These are phyloP conservation scores for Candolleomyces aberdarensis DNA, from an alignment of 768 basidiomycete species.

Conservation along the genomic window DNA sequence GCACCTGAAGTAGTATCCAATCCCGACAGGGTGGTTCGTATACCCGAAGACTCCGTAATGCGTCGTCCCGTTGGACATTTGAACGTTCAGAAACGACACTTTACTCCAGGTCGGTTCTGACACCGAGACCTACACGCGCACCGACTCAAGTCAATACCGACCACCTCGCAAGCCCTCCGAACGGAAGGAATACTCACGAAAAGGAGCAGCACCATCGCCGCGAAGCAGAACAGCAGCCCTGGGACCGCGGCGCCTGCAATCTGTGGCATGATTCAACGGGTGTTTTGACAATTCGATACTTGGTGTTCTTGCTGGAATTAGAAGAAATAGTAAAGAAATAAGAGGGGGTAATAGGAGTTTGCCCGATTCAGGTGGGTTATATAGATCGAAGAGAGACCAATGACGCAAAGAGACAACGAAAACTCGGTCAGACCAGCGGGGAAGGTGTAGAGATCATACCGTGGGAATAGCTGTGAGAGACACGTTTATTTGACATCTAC, in stretches of 20 bases:
- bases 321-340: too few relatives aligned
- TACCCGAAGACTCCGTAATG: constrained; percentile 78
- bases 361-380: too few relatives aligned
- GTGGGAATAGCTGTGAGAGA: too few relatives aligned
- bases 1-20: constrained; percentile 63
- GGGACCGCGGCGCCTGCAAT: constrained; percentile 57
- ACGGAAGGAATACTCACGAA: constrained; percentile 46
- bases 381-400: too few relatives aligned
- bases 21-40: constrained; percentile 48
- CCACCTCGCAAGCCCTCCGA: not conserved
- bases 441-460: too few relatives aligned
- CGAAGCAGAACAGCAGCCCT: constrained; percentile 69
- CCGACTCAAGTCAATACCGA: not conserved
- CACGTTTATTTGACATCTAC: too few relatives aligned
- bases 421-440: too few relatives aligned
- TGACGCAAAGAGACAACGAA: too few relatives aligned
- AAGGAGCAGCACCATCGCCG: constrained; percentile 65
- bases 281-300: too few relatives aligned
- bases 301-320: too few relatives aligned
- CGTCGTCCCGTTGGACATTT: constrained; percentile 29
- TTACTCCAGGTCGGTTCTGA: constrained; percentile 72
- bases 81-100: constrained; percentile 65
- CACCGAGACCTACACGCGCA: constrained; percentile 53
- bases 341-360: too few relatives aligned
- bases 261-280: not conserved